phyloP scores from a whole-genome alignment of 257 asterid genomes.

The Oldenlandia corymbosa region DNA sequence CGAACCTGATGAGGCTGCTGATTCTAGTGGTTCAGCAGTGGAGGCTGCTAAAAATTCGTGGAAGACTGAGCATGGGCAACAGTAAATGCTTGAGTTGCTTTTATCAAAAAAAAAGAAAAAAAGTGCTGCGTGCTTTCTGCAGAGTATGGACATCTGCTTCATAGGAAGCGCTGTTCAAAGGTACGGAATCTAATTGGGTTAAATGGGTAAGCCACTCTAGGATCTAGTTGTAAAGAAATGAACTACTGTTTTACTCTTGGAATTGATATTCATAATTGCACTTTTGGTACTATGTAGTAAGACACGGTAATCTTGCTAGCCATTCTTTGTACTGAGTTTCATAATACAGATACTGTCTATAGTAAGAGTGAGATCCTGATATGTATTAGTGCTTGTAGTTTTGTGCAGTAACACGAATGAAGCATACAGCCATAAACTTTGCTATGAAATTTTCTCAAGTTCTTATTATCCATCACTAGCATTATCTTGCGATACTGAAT shows the following conservation, averaged over 20 bases:
- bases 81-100: conserved; percentile 10
- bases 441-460: background rate
- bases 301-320: conserved; percentile 4
- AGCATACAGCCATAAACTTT: background rate
- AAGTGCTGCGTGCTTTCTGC: background rate
- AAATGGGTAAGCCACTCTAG: background rate
- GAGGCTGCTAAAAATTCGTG: conserved; percentile 57
- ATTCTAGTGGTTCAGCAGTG: conserved; percentile 35
- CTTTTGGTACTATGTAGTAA: background rate
- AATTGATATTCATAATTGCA: conserved; percentile 3
- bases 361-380: background rate
- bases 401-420: background rate
- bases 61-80: conserved; percentile 50
- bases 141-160: background rate
- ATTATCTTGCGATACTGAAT: too few relatives aligned
- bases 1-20: conserved; percentile 33
- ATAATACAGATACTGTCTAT: conserved; percentile 10
- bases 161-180: background rate
- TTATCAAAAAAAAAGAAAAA: too few relatives aligned
- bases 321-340: conserved; percentile 14
- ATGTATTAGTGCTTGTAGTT: background rate
- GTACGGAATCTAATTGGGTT: background rate
- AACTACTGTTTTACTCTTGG: background rate
- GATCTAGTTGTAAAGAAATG: conserved; percentile 4
- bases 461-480: too few relatives aligned